These are phyloP conservation scores for Amanita polypyramis DNA, from an alignment of 768 basidiomycete species.

Conservation along the genomic window DNA sequence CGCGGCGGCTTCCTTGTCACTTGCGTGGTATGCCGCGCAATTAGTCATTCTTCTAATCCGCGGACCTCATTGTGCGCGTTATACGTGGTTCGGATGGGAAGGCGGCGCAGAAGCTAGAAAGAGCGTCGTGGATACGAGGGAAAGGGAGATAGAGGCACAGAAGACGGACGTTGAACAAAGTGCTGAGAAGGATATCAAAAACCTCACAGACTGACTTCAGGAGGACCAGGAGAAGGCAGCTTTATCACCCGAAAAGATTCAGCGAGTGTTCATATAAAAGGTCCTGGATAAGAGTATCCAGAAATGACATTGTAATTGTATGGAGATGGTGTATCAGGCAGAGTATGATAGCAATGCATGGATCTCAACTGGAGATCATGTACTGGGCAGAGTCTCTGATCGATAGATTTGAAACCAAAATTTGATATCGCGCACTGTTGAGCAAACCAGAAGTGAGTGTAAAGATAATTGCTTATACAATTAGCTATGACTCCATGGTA, in stretches of 20 bases:
- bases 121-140: conserved; percentile 20
- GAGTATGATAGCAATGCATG: too few species aligned
- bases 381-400: too few species aligned
- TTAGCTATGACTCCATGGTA: neutral
- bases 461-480: neutral
- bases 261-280: too few species aligned
- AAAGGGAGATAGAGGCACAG: conserved; percentile 1
- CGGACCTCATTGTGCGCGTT: conserved; percentile 53
- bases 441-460: too few species aligned
- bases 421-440: too few species aligned
- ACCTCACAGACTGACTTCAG: neutral
- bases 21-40: conserved; percentile 49
- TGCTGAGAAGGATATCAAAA: neutral
- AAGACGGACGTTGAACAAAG: neutral
- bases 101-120: conserved; percentile 40
- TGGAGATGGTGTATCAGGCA: too few species aligned
- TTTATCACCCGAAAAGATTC: too few species aligned
- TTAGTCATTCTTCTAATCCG: conserved; percentile 48
- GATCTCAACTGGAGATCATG: too few species aligned
- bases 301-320: too few species aligned
- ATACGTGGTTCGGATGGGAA: conserved; percentile 57
- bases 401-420: too few species aligned
- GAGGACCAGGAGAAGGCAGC: neutral
- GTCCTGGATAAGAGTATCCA: too few species aligned
- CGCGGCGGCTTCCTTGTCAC: conserved; percentile 45